Base-by-base conservation (phyloP, 78 protist species). In the Dictyostelium brefeldianum region DNA sequence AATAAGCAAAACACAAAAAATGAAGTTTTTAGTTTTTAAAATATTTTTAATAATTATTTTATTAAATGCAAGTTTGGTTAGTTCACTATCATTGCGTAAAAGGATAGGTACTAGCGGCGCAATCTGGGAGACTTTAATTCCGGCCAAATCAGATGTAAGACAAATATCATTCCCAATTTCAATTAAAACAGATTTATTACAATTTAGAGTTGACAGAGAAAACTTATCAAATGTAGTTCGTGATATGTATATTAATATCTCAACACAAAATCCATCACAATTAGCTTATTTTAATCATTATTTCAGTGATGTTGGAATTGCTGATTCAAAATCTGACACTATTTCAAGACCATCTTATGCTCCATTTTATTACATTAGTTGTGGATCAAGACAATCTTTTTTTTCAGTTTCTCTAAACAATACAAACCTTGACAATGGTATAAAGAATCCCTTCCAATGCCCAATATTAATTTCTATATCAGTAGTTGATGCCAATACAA, bases 241-340 rank as follows among this genome's bases (percentile, higher is more conserved):
- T 20, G 57, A 77, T 50, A 50, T 77, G 15, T 50, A 77, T 25
- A 10, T 77, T n/a, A 71, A 71, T 43, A 29, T 71, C 14, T 43
- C 79, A 41, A 67, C 47, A 10, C 14, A 31, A 5, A 71, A 43
- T 46, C 20, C 43, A 31, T n/a, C 4, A 6, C 79, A 31, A 5
- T 31, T 17, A 7, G 43, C 47, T 0, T 67, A 71, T 25, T 41
- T 71, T 0, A 71, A 71, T n/a, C 41, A 20, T 11, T 71, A 71
- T 22, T 71, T 20, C n/a, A 41, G 27, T 18, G n/a, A 17, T 31
- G 10, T 7, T n/a, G 56, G n/a, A 71, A 3, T 11, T 3, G 79
- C 79, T 6, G n/a, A 22, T 71, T 3, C 3, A 46, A n/a, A 11
- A 7, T 27, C 65, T 1, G 64, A 77, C 27, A 9, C 67, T 50